These are phyloP conservation scores for Juglanconis juglandina DNA, from an alignment of 2,329 filamentous ascomycete species.

Conservation along the genomic window DNA sequence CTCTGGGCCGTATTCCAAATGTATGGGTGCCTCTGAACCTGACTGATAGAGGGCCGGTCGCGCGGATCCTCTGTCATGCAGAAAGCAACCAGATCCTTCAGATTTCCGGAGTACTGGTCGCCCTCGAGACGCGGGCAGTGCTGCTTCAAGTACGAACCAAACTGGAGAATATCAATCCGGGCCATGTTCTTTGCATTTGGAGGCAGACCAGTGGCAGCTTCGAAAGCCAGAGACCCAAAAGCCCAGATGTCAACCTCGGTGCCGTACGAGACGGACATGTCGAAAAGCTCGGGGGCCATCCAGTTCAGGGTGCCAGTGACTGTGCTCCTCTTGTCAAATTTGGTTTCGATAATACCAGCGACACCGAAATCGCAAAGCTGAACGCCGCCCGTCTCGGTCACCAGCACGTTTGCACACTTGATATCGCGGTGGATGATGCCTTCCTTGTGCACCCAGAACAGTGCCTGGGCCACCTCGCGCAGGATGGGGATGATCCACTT, in stretches of 20 bases:
- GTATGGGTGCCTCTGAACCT: constrained; percentile 68
- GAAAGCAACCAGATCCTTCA: constrained; percentile 69
- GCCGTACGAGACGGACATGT: constrained; percentile 61
- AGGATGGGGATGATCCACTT: constrained; percentile 68
- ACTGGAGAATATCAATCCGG: constrained; percentile 44
- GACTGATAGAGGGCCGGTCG: constrained; percentile 65
- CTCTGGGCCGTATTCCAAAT: constrained; percentile 58
- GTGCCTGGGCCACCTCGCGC: constrained; percentile 62
- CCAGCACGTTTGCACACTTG: constrained; percentile 75
- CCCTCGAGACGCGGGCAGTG: constrained; percentile 68
- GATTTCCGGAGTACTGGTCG: constrained; percentile 64
- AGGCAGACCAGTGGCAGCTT: constrained; percentile 74
- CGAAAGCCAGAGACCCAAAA: constrained; percentile 75
- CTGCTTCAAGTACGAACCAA: constrained; percentile 56
- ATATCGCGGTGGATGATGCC: constrained; percentile 70
- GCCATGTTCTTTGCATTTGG: constrained; percentile 60
- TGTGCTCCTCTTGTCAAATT: constrained; percentile 73
- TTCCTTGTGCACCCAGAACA: constrained; percentile 65
- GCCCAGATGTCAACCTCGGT: constrained; percentile 81
- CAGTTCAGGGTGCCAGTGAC: constrained; percentile 80
- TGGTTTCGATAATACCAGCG: constrained; percentile 71
- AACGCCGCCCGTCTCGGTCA: constrained; percentile 72
- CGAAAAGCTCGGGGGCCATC: constrained; percentile 80
- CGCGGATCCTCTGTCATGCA: constrained; percentile 68
- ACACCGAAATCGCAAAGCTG: constrained; percentile 86